Base-by-base conservation (phyloP, 106 monocot species). In the Gastrodia elata region DNA sequence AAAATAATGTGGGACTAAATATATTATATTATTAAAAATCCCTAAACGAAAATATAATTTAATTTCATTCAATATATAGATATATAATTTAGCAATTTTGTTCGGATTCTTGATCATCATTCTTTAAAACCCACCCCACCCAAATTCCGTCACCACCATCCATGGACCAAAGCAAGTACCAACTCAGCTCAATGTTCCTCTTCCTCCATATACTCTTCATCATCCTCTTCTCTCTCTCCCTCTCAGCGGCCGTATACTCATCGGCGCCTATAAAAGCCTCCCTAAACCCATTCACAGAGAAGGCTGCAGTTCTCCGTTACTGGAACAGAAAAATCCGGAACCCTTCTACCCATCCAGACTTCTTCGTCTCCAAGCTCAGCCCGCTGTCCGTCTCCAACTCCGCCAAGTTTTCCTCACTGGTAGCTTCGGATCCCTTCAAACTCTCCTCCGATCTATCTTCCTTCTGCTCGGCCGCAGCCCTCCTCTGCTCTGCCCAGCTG, bases 321-420 rank as follows among this genome's bases (percentile, higher is more conserved):
- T 94, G 93, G 93, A 40, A 81, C 74, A 71, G 82, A 38, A 94
- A 90, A 71, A 78, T 94, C 57, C 72, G 82, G 72, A 74, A 68
- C 75, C 52, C 34, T 67, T 41, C 24, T 9, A 83, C 82, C 22
- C 83, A 81, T 38, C 93, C 93, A 1, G n/a, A 38, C 13, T 94
- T 94, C 80, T 74, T 94, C 78, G 57, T 82, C 71, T 83, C 87
- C 79, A 89, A 90, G 76, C 83, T 90, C 70, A 90, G 89, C 35
- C 93, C 93, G 0, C 85, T 94, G 65, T 83, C 89, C 64, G 81
- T 85, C 40, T 34, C 69, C 71, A 78, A 85, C 61, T 65, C 77
- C 42, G 79, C 87, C 76, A 18, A 77, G 37, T 82, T 81, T 68
- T 73, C 83, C 61, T 28, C 77, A 24, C 13, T 67, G 5, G 83